Conservation (phyloP, 129 eudicot genomes). For the Flaveria linearis region DNA sequence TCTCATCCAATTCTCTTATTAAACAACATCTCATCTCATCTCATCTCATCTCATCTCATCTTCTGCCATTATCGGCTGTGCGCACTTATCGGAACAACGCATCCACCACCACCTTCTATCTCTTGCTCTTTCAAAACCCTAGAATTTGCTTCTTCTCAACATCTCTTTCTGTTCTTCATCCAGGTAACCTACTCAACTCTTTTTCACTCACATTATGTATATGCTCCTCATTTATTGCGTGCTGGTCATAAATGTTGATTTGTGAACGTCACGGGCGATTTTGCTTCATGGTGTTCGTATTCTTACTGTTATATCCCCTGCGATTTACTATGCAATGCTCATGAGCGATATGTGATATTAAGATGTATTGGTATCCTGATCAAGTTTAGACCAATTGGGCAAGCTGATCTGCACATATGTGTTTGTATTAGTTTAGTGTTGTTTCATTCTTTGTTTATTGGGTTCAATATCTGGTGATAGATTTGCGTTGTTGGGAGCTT, state of each 20-base stretch:
- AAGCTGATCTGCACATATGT: neutral
- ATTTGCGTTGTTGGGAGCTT: neutral
- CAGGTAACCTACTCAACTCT: slow-evolving; percentile 26
- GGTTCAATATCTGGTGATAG: neutral
- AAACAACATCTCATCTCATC: too few species aligned
- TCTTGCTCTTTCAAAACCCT: slow-evolving; percentile 38
- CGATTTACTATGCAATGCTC: too few species aligned
- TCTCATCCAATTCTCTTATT: neutral
- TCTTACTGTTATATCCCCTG: too few species aligned
- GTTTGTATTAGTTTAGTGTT: neutral
- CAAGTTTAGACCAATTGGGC: neutral
- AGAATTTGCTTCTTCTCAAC: slow-evolving; percentile 19
- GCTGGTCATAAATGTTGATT: too few species aligned
- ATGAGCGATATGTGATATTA: neutral
- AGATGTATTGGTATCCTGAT: neutral
- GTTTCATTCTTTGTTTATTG: neutral
- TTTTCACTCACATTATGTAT: neutral
- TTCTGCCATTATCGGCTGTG: slow-evolving; percentile 32
- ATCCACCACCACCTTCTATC: slow-evolving; percentile 20
- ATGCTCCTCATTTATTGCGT: too few species aligned
- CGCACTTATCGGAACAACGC: slow-evolving; percentile 23
- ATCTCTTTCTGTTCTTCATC: slow-evolving; percentile 5
- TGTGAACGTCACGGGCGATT: too few species aligned
- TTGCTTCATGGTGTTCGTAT: too few species aligned
- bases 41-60: neutral